Evolutionary conservation across 495 filamentous ascomycete species (phyloP).

Genomic region (Aspergillus diversus): DNA sequence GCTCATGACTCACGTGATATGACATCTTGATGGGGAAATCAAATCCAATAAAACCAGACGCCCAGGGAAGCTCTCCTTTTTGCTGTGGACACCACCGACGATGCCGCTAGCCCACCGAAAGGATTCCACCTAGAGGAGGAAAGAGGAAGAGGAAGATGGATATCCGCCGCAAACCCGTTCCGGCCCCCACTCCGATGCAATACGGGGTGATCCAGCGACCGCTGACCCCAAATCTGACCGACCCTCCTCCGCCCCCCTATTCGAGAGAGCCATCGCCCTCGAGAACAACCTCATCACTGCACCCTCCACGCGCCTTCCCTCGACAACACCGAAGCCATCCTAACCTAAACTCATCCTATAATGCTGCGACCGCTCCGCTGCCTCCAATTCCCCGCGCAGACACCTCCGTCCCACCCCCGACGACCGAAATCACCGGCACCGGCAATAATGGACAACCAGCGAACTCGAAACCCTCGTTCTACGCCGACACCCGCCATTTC

Average conservation of each 20-base stretch:
- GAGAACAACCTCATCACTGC: constrained; percentile 3
- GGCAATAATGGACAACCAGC: neutral
- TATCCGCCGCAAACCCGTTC: constrained; percentile 16
- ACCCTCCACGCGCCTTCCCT: constrained; percentile 14
- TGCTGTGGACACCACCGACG: no score
- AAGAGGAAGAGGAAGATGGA: constrained; percentile 20
- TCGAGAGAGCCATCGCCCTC: constrained; percentile 2
- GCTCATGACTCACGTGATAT: constrained; percentile 6
- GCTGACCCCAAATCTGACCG: constrained; percentile 9
- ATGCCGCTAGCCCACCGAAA: neutral
- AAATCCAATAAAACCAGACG: neutral
- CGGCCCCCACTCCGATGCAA: constrained; percentile 1
- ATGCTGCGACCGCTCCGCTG: neutral
- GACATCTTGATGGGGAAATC: neutral
- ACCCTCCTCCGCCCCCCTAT: constrained; percentile 13
- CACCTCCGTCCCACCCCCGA: constrained; percentile 12
- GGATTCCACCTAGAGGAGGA: neutral
- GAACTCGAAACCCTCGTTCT: constrained; percentile 39
- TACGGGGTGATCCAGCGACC: constrained; percentile 14
- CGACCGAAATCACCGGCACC: no score
- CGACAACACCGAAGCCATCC: constrained; percentile 19
- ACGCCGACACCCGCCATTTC: constrained; percentile 63
- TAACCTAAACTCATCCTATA: constrained; percentile 9
- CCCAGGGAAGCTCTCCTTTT: neutral
- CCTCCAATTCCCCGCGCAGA: constrained; percentile 14